Base-by-base conservation (phyloP, 441 rosid species). In the Adansonia gregorii region DNA sequence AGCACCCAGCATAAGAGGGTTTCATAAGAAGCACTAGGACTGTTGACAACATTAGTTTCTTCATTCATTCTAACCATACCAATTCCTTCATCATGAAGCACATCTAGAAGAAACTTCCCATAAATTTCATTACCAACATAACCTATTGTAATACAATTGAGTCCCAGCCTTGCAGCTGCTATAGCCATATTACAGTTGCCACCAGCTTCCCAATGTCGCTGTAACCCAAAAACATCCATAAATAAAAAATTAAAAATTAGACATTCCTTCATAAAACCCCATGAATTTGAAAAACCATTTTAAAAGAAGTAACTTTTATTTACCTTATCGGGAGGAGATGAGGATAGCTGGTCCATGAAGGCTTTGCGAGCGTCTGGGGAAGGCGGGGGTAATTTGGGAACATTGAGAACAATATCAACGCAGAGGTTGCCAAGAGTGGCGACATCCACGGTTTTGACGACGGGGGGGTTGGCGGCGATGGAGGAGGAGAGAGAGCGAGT, bases 1-100 rank as follows among this genome's bases (percentile, higher is more conserved):
- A 96, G 97, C 81, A 96, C 99, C 98, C 99, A 96, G 72, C 99
- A 96, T 67, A 96, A 70, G 82, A 93, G 98, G 5, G 98, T 93
- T 64, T 93, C 90, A 79, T 86, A 89, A 3, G 79, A 84, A 11
- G 88, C 82, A 82, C 71, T 80, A 15, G 86, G 73, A 81, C 72
- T 31, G 49, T 87, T 83, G 45, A 78, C 79, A 73, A 58, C 74
- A 81, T 82, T 83, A 70, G 77, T 14, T 74, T 82, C 90, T 65
- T 86, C 92, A 85, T 61, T 83, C 89, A 94, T 85, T 15, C 86
- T 86, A 82, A 96, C 91, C 78, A 88, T 84, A 64, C 72, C 70
- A 76, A 96, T 89, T 20, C 96, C 89, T 83, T 92, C 99, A 64
- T 88, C 89, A 71, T 58, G 89, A 80, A 96, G 98, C 82, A 94